Evolutionary conservation across 345 rosid species (phyloP).

Genomic region (Ceriops zippeliana): DNA sequence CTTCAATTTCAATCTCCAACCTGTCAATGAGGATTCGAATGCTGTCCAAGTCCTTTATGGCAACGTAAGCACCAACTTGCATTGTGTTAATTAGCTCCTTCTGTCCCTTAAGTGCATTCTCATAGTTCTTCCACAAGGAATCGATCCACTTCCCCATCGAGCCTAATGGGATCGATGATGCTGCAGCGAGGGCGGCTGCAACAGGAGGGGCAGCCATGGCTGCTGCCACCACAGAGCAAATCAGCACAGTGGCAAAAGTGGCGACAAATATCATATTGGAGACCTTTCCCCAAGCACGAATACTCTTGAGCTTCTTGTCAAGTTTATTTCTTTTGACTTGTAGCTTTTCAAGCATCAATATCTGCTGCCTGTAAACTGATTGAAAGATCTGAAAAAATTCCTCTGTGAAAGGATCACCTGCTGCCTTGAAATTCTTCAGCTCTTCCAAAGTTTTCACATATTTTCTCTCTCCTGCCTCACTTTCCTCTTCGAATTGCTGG

Average conservation of each 20-base stretch:
- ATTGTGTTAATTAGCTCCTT: constrained; percentile 63
- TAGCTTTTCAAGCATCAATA: constrained; percentile 70
- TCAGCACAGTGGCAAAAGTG: constrained; percentile 67
- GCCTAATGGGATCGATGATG: constrained; percentile 61
- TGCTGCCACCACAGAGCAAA: constrained; percentile 88
- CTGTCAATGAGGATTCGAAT: constrained; percentile 57
- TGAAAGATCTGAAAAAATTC: constrained; percentile 77
- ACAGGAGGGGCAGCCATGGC: constrained; percentile 88
- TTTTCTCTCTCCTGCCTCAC: constrained; percentile 32
- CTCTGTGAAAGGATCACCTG: constrained; percentile 74
- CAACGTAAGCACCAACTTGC: constrained; percentile 71
- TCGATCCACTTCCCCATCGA: constrained; percentile 96
- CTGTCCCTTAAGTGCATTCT: constrained; percentile 69
- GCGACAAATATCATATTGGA: constrained; percentile 75
- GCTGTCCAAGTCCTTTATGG: constrained; percentile 73
- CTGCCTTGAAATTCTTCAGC: constrained; percentile 70
- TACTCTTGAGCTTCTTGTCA: constrained; percentile 71
- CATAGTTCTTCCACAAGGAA: constrained; percentile 75
- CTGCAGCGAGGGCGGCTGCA: constrained; percentile 86
- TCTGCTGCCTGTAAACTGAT: constrained; percentile 71
- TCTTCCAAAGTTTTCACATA: constrained; percentile 72
- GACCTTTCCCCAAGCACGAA: constrained; percentile 81
- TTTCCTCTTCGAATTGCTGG: constrained; percentile 82
- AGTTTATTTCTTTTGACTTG: constrained; percentile 68
- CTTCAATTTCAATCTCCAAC: constrained; percentile 59